A percentile compares a stretch with the other conserved stretches of the same genome.
Conservation (phyloP, 805 yeast genomes). For the Candida berthetii region DNA sequence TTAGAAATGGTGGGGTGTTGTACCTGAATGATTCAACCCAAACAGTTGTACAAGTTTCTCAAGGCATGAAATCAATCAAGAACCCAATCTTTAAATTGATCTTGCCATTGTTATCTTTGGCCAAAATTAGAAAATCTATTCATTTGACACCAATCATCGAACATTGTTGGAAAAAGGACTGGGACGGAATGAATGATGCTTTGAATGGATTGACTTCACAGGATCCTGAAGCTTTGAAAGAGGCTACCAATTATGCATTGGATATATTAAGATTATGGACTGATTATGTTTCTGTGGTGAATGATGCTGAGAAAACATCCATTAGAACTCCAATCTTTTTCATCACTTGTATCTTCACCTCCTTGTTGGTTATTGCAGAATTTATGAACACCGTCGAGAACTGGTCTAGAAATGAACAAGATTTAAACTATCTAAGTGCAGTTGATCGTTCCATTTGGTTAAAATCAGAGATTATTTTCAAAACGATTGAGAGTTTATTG, state of each 20-base stretch:
- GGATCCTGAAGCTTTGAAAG: slow-evolving; percentile 61
- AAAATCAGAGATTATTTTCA: slow-evolving; percentile 51
- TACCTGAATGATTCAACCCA: slow-evolving; percentile 40
- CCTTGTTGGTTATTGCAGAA: slow-evolving; percentile 58
- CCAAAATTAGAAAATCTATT: slow-evolving; percentile 60
- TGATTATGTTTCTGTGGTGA: slow-evolving; percentile 57
- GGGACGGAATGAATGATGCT: slow-evolving; percentile 56
- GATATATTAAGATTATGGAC: slow-evolving; percentile 66
- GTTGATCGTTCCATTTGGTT: slow-evolving; percentile 61
- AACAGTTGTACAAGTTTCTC: not conserved
- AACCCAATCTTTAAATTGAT: slow-evolving; percentile 57
- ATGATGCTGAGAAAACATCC: slow-evolving; percentile 61
- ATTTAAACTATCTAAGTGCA: slow-evolving; percentile 26
- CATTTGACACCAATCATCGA: slow-evolving; percentile 56
- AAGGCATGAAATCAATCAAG: slow-evolving; percentile 23
- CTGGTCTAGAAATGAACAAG: slow-evolving; percentile 32
- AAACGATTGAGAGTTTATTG: slow-evolving; percentile 53
- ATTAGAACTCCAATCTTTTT: slow-evolving; percentile 73
- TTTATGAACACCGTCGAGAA: slow-evolving; percentile 52
- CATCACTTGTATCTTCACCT: slow-evolving; percentile 61
- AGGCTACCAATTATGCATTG: slow-evolving; percentile 50
- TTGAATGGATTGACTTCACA: slow-evolving; percentile 35
- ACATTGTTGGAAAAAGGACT: slow-evolving; percentile 58
- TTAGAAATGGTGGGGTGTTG: slow-evolving; percentile 58
- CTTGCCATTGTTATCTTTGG: slow-evolving; percentile 59